Evolutionary conservation across 2,329 filamentous ascomycete genomes (phyloP), one percentile per base, ranked within the genome.

Genomic region (Aspergillus sp.): DNA sequence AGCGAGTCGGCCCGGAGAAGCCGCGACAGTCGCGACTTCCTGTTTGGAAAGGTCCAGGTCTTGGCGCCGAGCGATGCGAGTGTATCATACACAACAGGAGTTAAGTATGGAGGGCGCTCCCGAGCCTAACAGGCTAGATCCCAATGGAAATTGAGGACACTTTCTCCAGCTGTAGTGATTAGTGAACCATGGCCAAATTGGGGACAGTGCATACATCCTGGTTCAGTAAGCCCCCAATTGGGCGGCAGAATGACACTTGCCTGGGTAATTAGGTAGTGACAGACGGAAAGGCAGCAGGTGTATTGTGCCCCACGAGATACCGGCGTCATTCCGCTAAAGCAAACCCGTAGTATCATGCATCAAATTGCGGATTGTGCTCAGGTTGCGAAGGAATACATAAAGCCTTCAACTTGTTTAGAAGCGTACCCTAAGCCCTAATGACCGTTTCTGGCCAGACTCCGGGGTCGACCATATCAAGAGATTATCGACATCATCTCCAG

Each of bases 361-460:
- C 6, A 23, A 12, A 9, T 15, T 19, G 21, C n/a, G 24, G 23
- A 9, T 31, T n/a, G 7, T n/a, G 17, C 23, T 46, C 44, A 46
- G 44, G 31, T 49, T 15, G 4, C 17, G 24, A 17, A 6, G 12
- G 45, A 8, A 37, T 37, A 15, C 35, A 37, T 7, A 37, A n/a
- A 37, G 35, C 15, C 35, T 4, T 31, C 17, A 44, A 17, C n/a
- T n/a, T 53, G 24, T 11, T 9, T 7, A 44, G 35, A n/a, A 4
- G 27, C 27, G 21, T 48, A 35, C 61, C 61, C 67, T 69, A 68
- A 64, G 56, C 67, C 65, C 62, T 64, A 68, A 62, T 55, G 31
- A 41, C 44, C 55, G 43, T 35, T 54, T 52, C 39, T 59, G 62
- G 45, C 57, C 53, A 57, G 59, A 59, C 54, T 58, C 62, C 45